A percentile compares a stretch with the other conserved stretches of the same genome.
These are phyloP conservation scores for Somion occarium DNA, from an alignment of 1,284 basidiomycete genomes.

Conservation along the genomic window DNA sequence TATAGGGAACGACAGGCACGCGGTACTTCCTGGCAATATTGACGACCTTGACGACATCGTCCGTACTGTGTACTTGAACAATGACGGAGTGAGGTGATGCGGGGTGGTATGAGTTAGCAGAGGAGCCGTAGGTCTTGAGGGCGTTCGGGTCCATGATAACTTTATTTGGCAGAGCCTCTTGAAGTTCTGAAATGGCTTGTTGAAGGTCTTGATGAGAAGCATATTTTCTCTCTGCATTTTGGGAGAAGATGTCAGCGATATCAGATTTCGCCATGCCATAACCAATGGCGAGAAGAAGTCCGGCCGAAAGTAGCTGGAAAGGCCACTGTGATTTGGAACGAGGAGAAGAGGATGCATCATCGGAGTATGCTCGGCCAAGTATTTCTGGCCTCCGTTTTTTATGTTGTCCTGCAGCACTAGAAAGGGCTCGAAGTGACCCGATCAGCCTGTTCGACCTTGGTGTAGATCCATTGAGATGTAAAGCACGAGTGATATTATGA, in stretches of 20 bases:
- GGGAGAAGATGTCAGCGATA: background rate
- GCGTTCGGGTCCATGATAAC: slow-evolving; percentile 48
- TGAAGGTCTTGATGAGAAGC: slow-evolving; percentile 35
- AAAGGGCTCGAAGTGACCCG: too few species aligned
- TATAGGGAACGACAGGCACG: slow-evolving; percentile 53
- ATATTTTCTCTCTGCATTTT: slow-evolving; percentile 7
- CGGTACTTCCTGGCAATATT: slow-evolving; percentile 52
- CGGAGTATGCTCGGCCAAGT: background rate
- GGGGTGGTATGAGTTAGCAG: slow-evolving; percentile 65
- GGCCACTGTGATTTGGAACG: background rate
- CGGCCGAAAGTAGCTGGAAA: background rate
- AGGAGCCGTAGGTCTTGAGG: slow-evolving; percentile 55
- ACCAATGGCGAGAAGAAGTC: background rate
- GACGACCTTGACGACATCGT: slow-evolving; percentile 55
- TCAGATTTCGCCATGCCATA: background rate
- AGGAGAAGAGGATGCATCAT: background rate
- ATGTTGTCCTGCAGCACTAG: too few species aligned
- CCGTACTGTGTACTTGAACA: slow-evolving; percentile 43
- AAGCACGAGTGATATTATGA: too few species aligned
- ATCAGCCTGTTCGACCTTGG: too few species aligned
- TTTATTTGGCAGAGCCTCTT: slow-evolving; percentile 38
- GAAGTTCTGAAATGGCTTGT: slow-evolving; percentile 52
- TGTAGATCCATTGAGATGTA: too few species aligned
- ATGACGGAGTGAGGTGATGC: slow-evolving; percentile 61
- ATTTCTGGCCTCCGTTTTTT: too few species aligned